Conservation (phyloP, 768 basidiomycete species). For the Hortiboletus campestris region DNA sequence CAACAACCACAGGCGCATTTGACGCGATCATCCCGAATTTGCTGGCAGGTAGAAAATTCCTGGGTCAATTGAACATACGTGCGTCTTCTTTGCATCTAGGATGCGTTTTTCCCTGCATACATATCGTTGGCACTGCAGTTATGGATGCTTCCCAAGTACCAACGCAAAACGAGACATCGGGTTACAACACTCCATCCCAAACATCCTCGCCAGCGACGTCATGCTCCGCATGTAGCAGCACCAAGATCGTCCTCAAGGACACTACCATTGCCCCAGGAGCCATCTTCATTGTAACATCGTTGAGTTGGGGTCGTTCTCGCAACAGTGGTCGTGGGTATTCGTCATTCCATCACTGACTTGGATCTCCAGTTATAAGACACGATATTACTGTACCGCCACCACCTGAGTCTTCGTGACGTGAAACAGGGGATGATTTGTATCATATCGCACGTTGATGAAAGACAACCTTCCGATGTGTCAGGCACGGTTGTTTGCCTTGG, state of each 20-base stretch:
- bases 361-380: neutral
- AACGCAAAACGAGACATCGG: neutral
- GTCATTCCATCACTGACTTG: neutral
- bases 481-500: neutral
- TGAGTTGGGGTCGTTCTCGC: neutral
- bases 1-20: no score
- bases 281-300: neutral
- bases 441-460: neutral
- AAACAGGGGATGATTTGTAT: slow-evolving; percentile 1
- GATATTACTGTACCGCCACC: neutral
- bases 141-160: neutral
- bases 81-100: no score
- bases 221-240: neutral
- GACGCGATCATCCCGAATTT: neutral
- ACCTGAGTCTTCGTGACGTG: neutral
- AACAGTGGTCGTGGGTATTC: neutral
- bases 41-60: no score
- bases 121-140: neutral
- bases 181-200: neutral
- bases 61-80: neutral
- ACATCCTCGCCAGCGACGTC: neutral
- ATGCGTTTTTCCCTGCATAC: neutral
- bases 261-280: no score
- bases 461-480: neutral
- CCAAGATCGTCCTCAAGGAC: neutral